These are phyloP conservation scores for Urostyla sp. DNA, from an alignment of 73 alveolate species.

Conservation along the genomic window DNA sequence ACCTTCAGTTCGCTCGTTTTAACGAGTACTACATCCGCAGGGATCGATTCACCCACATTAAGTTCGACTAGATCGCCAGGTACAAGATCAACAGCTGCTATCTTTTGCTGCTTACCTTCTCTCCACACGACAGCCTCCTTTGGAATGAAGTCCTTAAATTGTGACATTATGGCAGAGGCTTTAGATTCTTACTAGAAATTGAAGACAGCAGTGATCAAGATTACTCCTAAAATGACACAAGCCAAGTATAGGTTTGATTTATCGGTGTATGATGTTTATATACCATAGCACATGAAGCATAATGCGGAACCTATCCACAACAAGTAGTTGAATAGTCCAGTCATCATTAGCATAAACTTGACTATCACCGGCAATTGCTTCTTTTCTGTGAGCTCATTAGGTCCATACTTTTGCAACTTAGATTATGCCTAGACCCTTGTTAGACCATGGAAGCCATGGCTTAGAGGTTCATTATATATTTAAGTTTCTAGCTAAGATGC, in stretches of 20 bases:
- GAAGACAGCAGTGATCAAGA: slow-evolving; percentile 82
- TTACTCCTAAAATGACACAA: slow-evolving; percentile 74
- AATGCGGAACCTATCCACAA: slow-evolving; percentile 86
- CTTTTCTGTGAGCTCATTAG: slow-evolving; percentile 82
- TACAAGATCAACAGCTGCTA: slow-evolving; percentile 87
- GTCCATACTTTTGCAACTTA: slow-evolving; percentile 67
- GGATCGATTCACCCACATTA: slow-evolving; percentile 96
- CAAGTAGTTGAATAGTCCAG: slow-evolving; percentile 82
- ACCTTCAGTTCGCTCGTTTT: slow-evolving; percentile 93
- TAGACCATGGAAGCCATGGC: slow-evolving; percentile 67
- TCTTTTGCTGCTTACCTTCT: slow-evolving; percentile 78
- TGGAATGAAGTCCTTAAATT: slow-evolving; percentile 87
- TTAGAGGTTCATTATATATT: slow-evolving; percentile 70
- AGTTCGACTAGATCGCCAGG: slow-evolving; percentile 96
- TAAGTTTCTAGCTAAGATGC: slow-evolving; percentile 64
- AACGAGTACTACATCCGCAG: slow-evolving; percentile 95
- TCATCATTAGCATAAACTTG: slow-evolving; percentile 76
- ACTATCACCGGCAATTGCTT: slow-evolving; percentile 81
- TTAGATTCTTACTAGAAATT: slow-evolving; percentile 76
- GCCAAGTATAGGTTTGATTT: slow-evolving; percentile 83
- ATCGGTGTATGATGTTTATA: slow-evolving; percentile 64
- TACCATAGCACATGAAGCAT: slow-evolving; percentile 79
- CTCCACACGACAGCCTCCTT: slow-evolving; percentile 86
- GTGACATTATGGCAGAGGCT: slow-evolving; percentile 88
- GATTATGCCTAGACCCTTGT: slow-evolving; percentile 66